A percentile compares a stretch with the other conserved stretches of the same genome.
Conservation (phyloP, 1,139 yeast genomes). For the Taphrina populina region DNA sequence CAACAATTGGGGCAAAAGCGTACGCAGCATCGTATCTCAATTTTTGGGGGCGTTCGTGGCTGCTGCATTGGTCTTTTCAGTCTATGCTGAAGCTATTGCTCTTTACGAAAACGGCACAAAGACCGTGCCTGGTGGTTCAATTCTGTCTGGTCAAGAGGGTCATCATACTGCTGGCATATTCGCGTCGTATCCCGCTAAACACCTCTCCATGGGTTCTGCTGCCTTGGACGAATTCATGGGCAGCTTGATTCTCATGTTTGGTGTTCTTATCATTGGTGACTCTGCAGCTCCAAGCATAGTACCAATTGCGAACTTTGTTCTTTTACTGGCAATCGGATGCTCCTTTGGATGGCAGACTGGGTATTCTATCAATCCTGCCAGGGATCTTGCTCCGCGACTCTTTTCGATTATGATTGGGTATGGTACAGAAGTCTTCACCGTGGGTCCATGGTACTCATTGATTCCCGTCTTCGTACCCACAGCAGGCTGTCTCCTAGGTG, state of each 20-base stretch:
- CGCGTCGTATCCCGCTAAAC: slow-evolving; percentile 51
- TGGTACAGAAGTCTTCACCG: slow-evolving; percentile 49
- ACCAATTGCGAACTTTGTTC: slow-evolving; percentile 50
- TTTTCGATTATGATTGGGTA: slow-evolving; percentile 52
- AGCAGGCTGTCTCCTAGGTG: slow-evolving; percentile 51
- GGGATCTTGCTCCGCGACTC: slow-evolving; percentile 55
- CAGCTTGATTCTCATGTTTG: slow-evolving; percentile 49
- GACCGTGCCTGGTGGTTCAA: slow-evolving; percentile 40
- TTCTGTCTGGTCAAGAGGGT: neutral
- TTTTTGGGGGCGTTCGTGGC: slow-evolving; percentile 43
- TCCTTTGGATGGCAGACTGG: slow-evolving; percentile 54
- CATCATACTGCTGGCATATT: slow-evolving; percentile 48
- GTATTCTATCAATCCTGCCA: slow-evolving; percentile 54
- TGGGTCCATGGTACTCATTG: slow-evolving; percentile 52
- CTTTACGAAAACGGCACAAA: slow-evolving; percentile 42
- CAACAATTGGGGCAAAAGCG: slow-evolving; percentile 40
- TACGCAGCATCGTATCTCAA: slow-evolving; percentile 43
- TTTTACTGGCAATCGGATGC: slow-evolving; percentile 51
- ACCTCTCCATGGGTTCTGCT: slow-evolving; percentile 50
- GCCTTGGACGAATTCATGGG: slow-evolving; percentile 51
- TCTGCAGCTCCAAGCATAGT: slow-evolving; percentile 49
- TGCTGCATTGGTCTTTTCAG: slow-evolving; percentile 42
- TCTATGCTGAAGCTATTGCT: slow-evolving; percentile 42
- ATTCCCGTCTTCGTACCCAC: slow-evolving; percentile 53
- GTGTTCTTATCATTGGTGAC: slow-evolving; percentile 52